Conservation (phyloP, 2,329 filamentous ascomycete species). For the Fusarium marasasianum region DNA sequence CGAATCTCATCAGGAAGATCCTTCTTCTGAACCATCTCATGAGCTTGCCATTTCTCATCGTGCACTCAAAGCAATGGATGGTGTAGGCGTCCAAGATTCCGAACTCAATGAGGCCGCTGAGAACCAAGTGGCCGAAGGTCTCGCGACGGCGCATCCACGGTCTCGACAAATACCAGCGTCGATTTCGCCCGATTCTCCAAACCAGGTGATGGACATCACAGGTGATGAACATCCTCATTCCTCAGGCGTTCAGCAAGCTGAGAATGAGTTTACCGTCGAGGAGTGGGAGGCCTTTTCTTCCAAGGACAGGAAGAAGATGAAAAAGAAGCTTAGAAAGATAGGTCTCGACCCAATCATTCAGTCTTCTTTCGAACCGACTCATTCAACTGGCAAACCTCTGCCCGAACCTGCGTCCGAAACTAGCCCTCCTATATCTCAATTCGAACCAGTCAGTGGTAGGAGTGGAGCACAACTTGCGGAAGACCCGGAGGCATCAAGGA, state of each 20-base stretch:
- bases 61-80: slow-evolving; percentile 5
- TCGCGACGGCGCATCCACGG: neutral
- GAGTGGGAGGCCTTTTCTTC: slow-evolving; percentile 26
- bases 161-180: slow-evolving; percentile 14
- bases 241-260: neutral
- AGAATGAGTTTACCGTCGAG: slow-evolving; percentile 13
- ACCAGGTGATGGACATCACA: neutral
- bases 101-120: slow-evolving; percentile 46
- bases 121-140: slow-evolving; percentile 35
- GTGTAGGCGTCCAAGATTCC: slow-evolving; percentile 5
- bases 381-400: neutral
- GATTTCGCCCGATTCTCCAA: neutral
- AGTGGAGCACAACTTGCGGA: neutral
- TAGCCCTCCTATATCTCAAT: neutral
- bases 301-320: slow-evolving; percentile 39
- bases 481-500: neutral
- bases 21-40: neutral
- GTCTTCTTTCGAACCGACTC: slow-evolving; percentile 1
- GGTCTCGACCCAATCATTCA: slow-evolving; percentile 29
- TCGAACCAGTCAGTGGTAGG: neutral
- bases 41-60: neutral
- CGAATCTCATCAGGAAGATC: neutral
- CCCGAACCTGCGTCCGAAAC: neutral
- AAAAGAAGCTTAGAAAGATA: slow-evolving; percentile 34
- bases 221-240: neutral